Conservation (phyloP, 768 basidiomycete genomes). For the Tephrocybe sp. region DNA sequence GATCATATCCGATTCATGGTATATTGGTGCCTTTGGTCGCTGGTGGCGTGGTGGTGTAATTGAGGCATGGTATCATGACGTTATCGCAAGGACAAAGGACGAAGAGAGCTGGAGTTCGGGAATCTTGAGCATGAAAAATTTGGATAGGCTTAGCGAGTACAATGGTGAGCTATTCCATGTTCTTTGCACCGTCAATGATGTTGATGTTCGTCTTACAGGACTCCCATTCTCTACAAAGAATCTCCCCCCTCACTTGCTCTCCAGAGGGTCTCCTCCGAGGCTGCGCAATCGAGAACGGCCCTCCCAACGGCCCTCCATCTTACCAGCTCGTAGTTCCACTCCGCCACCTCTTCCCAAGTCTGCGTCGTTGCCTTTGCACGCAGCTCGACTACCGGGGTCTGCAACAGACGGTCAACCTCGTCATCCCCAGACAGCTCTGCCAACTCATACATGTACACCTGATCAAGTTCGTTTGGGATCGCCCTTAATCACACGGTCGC, state of each 20-base stretch:
- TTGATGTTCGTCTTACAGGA: conserved; percentile 27
- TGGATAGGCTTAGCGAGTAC: conserved; percentile 67
- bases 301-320: conserved; percentile 33
- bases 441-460: conserved; percentile 24
- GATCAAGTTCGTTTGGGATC: conserved; percentile 29
- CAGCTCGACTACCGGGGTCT: conserved; percentile 41
- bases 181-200: conserved; percentile 5
- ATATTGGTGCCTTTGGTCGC: conserved; percentile 84
- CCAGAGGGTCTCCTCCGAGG: conserved; percentile 51
- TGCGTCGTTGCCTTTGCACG: conserved; percentile 73
- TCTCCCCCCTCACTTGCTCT: conserved; percentile 37
- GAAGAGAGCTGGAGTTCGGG: conserved; percentile 77
- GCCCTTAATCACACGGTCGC: conserved; percentile 31
- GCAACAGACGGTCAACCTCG: conserved; percentile 28
- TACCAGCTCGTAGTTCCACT: conserved; percentile 59
- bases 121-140: conserved; percentile 69
- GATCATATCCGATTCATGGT: conserved; percentile 78
- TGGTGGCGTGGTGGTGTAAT: conserved; percentile 90
- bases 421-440: conserved; percentile 22
- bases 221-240: conserved; percentile 51
- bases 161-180: conserved; percentile 44
- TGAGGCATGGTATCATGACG: conserved; percentile 77
- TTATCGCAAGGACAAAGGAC: conserved; percentile 59
- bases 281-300: conserved; percentile 57
- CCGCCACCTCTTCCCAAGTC: conserved; percentile 86